Base-by-base conservation (phyloP, 148 eudicot genomes). In the Vaccinium corymbosum region DNA sequence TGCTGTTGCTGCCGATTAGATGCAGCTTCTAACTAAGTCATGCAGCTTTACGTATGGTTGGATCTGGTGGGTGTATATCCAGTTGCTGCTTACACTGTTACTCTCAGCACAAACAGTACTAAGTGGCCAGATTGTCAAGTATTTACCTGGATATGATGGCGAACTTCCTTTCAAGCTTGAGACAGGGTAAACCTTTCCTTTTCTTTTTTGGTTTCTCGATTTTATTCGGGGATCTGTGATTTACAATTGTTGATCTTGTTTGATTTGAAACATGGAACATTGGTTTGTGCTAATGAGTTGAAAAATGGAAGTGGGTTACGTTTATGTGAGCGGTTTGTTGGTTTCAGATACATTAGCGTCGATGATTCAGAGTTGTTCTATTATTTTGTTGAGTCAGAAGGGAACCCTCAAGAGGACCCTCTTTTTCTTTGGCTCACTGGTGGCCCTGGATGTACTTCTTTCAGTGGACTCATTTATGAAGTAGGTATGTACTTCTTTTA, bases 121-220 rank as follows among this genome's bases (percentile, higher is more conserved):
- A 32, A 2, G 80, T 73, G 86, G 79, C 53, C 79, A 59, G 75
- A 81, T 84, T 51, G 88, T 88, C 51, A 80, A 84, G 32, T 57
- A 64, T 73, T 84, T 88, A 53, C 90, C 88, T 19, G 90, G 90
- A 3, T 88, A n/a, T 83, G 82, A 85, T 35, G 88, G 90, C 11
- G 80, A 86, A 73, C 90, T 88, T 71, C 90, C 90, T 6, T 88
- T 88, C 86, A 86, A 81, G 76, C 88, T 88, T 25, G 90, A 88
- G 50, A 88, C 90, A 3, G 90, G 90, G 90, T 86, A 59, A 56
- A 49, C 22, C 14, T 6, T 20, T 20, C 55, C 55, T 52, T 52
- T 11, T 11, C 55, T 13, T 52, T 52, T 52, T 52, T 13, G 13
- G 11, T 11, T 52, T 52, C 55, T 52, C 1, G 2, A 10, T 52